A percentile compares a stretch with the other conserved stretches of the same genome.
These are phyloP conservation scores for Scedosporium dehoogii DNA, from an alignment of 2,329 filamentous ascomycete genomes.

Conservation along the genomic window DNA sequence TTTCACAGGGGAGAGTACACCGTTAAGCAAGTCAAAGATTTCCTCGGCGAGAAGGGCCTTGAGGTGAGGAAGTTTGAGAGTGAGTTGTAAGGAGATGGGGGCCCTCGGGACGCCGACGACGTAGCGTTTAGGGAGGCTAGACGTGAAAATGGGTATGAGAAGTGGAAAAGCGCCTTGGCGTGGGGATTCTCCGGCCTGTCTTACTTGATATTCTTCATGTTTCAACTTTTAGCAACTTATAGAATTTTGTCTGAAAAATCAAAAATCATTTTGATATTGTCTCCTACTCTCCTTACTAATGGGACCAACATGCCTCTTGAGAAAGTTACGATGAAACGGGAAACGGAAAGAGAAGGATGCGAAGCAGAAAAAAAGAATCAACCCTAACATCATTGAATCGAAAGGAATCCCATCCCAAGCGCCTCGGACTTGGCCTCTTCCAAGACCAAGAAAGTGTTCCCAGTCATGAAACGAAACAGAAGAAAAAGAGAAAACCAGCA, in stretches of 20 bases:
- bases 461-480: constrained; percentile 12
- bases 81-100: constrained; percentile 22
- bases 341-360: too few species aligned
- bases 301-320: not conserved
- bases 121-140: not conserved
- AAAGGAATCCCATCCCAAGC: too few species aligned
- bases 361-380: too few species aligned
- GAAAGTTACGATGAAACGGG: too few species aligned
- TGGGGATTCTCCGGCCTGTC: not conserved
- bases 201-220: not conserved
- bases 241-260: too few species aligned
- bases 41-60: constrained; percentile 60
- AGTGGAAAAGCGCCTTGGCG: not conserved
- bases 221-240: too few species aligned
- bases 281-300: not conserved
- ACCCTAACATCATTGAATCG: too few species aligned
- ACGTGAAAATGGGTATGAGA: not conserved
- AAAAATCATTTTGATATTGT: too few species aligned
- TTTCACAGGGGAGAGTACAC: constrained; percentile 96
- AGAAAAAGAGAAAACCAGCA: constrained; percentile 2
- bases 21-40: constrained; percentile 85
- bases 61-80: constrained; percentile 72
- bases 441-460: constrained; percentile 6
- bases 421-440: not conserved
- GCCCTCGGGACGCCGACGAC: not conserved